phyloP scores from a whole-genome alignment of 345 rosid genomes.

The Hibiscus trionum region DNA sequence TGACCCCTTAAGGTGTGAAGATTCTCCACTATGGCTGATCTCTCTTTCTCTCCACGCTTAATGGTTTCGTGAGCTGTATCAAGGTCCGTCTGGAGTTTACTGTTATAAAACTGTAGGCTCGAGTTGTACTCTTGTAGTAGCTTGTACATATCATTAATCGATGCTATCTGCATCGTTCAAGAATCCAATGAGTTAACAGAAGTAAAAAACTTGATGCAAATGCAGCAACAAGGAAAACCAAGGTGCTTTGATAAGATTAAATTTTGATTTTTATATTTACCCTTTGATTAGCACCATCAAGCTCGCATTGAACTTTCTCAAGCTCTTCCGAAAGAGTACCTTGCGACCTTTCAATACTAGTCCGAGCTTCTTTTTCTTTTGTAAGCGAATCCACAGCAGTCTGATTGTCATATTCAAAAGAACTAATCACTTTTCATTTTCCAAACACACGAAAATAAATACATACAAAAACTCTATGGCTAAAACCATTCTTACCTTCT shows the following conservation, averaged over 20 bases:
- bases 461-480: neutral
- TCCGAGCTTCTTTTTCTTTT: slow-evolving; percentile 70
- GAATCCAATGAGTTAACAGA: neutral
- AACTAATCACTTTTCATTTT: slow-evolving; percentile 2
- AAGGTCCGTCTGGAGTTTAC: slow-evolving; percentile 91
- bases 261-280: slow-evolving; percentile 34
- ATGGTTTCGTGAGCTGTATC: slow-evolving; percentile 67
- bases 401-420: slow-evolving; percentile 28
- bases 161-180: slow-evolving; percentile 55
- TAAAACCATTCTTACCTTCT: slow-evolving; percentile 43
- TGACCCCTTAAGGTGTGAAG: slow-evolving; percentile 76
- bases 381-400: slow-evolving; percentile 69
- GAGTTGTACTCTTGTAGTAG: slow-evolving; percentile 88
- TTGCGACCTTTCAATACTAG: slow-evolving; percentile 58
- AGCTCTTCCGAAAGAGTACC: slow-evolving; percentile 74
- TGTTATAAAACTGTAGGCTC: slow-evolving; percentile 86
- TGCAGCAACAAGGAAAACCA: neutral
- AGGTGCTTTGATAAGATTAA: neutral
- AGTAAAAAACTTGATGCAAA: neutral
- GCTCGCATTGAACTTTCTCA: slow-evolving; percentile 73
- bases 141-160: slow-evolving; percentile 93
- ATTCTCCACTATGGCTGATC: slow-evolving; percentile 63
- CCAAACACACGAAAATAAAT: neutral
- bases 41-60: slow-evolving; percentile 82
- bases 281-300: slow-evolving; percentile 86